These are phyloP conservation scores for Picochlorum costavermella DNA, from an alignment of 139 green algal species.

Conservation along the genomic window DNA sequence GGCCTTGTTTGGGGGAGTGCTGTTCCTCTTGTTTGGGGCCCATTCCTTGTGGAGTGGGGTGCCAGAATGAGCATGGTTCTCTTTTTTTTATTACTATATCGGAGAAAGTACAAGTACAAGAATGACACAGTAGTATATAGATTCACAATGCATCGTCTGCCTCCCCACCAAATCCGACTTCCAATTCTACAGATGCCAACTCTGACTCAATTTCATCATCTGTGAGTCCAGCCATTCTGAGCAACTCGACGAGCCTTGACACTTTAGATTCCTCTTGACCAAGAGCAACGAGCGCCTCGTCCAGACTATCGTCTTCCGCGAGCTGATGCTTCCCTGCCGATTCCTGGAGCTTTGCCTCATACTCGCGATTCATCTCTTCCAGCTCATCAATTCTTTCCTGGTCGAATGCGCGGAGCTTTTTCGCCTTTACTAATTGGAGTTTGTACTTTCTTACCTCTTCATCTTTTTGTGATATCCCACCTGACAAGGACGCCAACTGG, in stretches of 20 bases:
- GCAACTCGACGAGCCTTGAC: neutral
- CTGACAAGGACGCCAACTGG: neutral
- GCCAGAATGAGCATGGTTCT: neutral
- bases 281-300: slow-evolving; percentile 5
- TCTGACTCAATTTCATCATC: slow-evolving; percentile 1
- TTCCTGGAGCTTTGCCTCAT: neutral
- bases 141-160: neutral
- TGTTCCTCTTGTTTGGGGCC: slow-evolving; percentile 86
- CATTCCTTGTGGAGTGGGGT: slow-evolving; percentile 42
- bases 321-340: neutral
- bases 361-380: slow-evolving; percentile 7
- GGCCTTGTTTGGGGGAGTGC: slow-evolving; percentile 61
- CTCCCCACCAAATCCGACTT: neutral
- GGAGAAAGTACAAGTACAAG: slow-evolving; percentile 2
- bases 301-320: neutral
- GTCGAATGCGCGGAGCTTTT: slow-evolving; percentile 6
- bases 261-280: slow-evolving; percentile 9
- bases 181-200: neutral
- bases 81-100: neutral
- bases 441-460: slow-evolving; percentile 16
- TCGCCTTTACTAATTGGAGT: slow-evolving; percentile 11
- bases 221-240: neutral
- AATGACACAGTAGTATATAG: neutral
- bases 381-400: slow-evolving; percentile 11
- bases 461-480: slow-evolving; percentile 3